phyloP scores from a whole-genome alignment of 1,139 yeast genomes.

The Zygosaccharomyces sapae region DNA sequence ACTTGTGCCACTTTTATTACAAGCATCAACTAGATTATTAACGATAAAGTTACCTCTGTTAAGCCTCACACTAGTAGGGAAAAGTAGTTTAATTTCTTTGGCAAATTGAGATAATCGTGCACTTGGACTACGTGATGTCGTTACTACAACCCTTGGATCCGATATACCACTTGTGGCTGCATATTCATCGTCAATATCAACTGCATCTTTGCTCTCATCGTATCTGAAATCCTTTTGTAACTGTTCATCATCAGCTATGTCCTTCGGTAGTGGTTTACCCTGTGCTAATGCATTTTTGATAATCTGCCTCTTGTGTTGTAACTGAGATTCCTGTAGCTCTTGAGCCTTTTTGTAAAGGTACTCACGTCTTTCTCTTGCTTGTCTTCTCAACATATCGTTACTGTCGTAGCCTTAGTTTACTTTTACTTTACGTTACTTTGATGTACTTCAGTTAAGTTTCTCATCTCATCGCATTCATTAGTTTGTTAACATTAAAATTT shows the following conservation, averaged over 20 bases:
- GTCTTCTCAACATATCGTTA: conserved; percentile 63
- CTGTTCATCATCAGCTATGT: conserved; percentile 78
- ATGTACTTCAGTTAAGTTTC: background rate
- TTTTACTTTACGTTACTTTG: conserved; percentile 3
- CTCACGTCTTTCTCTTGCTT: conserved; percentile 93
- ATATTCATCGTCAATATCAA: conserved; percentile 82
- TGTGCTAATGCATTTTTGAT: conserved; percentile 83
- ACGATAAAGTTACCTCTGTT: conserved; percentile 91
- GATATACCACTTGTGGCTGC: conserved; percentile 78
- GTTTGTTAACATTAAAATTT: background rate
- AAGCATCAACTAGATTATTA: conserved; percentile 80
- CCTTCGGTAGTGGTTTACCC: conserved; percentile 87
- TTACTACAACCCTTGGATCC: conserved; percentile 90
- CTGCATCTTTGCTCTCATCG: conserved; percentile 56
- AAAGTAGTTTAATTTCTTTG: conserved; percentile 81
- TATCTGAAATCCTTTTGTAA: conserved; percentile 77
- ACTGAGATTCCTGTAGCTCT: conserved; percentile 82
- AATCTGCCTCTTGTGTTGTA: conserved; percentile 81
- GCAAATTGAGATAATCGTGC: conserved; percentile 83
- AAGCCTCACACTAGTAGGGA: conserved; percentile 83
- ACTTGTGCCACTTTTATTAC: conserved; percentile 69
- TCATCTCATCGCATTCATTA: background rate
- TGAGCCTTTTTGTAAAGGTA: conserved; percentile 83
- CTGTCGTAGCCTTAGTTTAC: conserved; percentile 13
- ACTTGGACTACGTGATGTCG: conserved; percentile 91